These are phyloP conservation scores for Psidium friedrichsthalianum DNA, from an alignment of 345 rosid genomes.

Conservation along the genomic window DNA sequence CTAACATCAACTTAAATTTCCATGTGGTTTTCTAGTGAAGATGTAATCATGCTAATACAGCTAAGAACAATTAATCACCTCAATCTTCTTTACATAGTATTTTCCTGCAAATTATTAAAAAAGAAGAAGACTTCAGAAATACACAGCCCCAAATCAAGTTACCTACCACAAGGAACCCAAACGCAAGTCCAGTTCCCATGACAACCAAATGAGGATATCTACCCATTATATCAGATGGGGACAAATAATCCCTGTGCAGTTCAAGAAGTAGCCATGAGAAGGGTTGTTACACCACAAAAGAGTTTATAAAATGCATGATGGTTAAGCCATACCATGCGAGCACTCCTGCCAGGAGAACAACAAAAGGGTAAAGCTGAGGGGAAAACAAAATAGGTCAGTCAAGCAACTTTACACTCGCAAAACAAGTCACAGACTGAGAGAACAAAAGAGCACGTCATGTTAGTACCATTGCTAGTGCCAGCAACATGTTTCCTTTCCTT, in stretches of 20 bases:
- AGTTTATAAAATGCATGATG: background rate
- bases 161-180: constrained; percentile 95
- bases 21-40: background rate
- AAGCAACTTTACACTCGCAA: background rate
- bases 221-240: constrained; percentile 68
- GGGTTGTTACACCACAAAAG: background rate
- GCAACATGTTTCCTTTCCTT: constrained; percentile 80
- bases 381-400: background rate
- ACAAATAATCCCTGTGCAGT: constrained; percentile 57
- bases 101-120: background rate
- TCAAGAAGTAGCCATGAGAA: background rate
- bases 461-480: constrained; percentile 88
- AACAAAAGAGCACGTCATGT: background rate
- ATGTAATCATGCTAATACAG: background rate
- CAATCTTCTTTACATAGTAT: background rate
- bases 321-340: constrained; percentile 50
- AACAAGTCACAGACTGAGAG: background rate
- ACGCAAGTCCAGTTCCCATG: constrained; percentile 95
- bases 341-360: constrained; percentile 68
- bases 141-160: background rate
- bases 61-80: background rate
- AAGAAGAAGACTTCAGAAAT: background rate
- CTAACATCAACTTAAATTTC: background rate
- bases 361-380: constrained; percentile 73
- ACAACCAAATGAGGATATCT: constrained; percentile 84